phyloP scores from a whole-genome alignment of 225 moss, liverwort and hornwort genomes.

The Pleurozium schreberi region DNA sequence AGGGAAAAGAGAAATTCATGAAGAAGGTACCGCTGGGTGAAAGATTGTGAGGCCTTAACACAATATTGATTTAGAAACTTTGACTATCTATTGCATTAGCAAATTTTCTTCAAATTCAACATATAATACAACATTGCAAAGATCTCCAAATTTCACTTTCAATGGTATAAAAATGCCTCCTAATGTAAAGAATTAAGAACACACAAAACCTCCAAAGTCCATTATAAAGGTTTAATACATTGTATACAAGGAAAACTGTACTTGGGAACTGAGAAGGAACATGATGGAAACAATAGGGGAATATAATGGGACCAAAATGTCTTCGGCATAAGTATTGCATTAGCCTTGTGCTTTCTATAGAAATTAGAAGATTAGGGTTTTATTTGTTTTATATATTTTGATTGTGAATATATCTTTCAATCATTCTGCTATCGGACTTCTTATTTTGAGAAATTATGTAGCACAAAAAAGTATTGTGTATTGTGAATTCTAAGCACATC shows the following conservation, averaged over 20 bases:
- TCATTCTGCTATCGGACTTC: fast-evolving
- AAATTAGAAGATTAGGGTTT: not conserved
- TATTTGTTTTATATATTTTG: fast-evolving
- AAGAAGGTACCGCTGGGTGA: not conserved
- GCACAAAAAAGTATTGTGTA: fast-evolving
- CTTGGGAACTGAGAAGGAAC: fast-evolving
- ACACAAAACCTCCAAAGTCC: fast-evolving
- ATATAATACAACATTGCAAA: not conserved
- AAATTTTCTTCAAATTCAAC: not conserved
- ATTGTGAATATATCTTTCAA: not conserved
- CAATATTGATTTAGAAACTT: too few relatives aligned
- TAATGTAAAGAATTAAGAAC: not conserved
- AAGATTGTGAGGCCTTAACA: not conserved
- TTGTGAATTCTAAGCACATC: not conserved
- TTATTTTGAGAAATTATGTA: not conserved
- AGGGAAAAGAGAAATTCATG: not conserved
- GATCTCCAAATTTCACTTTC: not conserved
- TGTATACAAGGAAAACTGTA: fast-evolving
- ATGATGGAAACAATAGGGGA: not conserved
- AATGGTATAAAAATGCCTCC: not conserved
- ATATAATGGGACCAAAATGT: not conserved
- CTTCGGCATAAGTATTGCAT: not conserved
- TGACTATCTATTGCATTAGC: not conserved
- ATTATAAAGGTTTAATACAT: not conserved
- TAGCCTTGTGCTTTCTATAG: not conserved